Percentiles rank a stretch among this genome's conserved stretches.
Conservation (phyloP, 2,329 filamentous ascomycete species). For the Tothia fuscella region DNA sequence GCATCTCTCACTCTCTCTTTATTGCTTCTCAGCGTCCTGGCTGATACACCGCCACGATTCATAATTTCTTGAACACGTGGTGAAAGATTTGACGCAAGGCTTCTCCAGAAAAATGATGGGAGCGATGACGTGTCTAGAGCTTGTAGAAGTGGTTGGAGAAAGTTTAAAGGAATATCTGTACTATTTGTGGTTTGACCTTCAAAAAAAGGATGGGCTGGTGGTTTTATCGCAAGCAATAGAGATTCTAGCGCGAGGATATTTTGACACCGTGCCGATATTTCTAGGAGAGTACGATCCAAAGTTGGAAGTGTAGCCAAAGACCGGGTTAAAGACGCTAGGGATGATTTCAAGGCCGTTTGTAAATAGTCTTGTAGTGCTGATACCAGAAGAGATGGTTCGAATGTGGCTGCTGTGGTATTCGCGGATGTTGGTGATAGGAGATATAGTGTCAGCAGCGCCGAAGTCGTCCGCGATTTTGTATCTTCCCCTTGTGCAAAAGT, state of each 20-base stretch:
- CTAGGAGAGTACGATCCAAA: slow-evolving; percentile 68
- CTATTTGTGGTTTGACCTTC: slow-evolving; percentile 11
- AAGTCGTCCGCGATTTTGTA: slow-evolving; percentile 58
- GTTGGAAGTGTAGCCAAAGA: slow-evolving; percentile 69
- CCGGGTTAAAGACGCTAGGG: slow-evolving; percentile 60
- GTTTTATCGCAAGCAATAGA: slow-evolving; percentile 56
- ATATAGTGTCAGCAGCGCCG: slow-evolving; percentile 66
- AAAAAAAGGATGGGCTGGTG: slow-evolving; percentile 58
- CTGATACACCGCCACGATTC: slow-evolving; percentile 68
- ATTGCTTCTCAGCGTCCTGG: slow-evolving; percentile 67
- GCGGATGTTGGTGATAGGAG: slow-evolving; percentile 59
- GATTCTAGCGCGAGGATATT: slow-evolving; percentile 81
- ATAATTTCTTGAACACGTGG: slow-evolving; percentile 75
- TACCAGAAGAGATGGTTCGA: slow-evolving; percentile 60
- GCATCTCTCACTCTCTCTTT: slow-evolving; percentile 62
- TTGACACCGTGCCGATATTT: slow-evolving; percentile 75
- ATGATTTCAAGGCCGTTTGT: slow-evolving; percentile 67
- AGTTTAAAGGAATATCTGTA: slow-evolving; percentile 26
- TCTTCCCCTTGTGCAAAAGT: slow-evolving; percentile 58
- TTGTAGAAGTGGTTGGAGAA: slow-evolving; percentile 61
- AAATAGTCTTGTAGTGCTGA: slow-evolving; percentile 71
- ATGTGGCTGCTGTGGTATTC: slow-evolving; percentile 35
- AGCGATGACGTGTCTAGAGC: slow-evolving; percentile 81
- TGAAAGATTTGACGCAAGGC: slow-evolving; percentile 66
- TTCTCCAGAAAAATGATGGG: slow-evolving; percentile 87